Conservation (phyloP, 208 protist species). For the Phytomonas sp. region DNA sequence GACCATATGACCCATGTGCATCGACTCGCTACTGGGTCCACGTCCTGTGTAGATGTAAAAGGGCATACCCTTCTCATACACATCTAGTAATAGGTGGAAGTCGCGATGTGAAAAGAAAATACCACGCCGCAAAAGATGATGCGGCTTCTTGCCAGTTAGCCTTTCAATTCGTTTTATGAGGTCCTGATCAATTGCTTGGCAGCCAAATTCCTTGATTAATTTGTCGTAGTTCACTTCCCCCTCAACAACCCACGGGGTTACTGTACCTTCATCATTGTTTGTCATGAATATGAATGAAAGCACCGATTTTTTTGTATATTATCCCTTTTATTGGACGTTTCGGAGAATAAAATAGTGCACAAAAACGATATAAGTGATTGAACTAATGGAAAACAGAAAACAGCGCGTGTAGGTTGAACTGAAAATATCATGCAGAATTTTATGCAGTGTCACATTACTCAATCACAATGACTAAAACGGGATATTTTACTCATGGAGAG, state of each 20-base stretch:
- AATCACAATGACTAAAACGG: neutral
- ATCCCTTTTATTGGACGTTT: neutral
- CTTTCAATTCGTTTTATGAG: slow-evolving; percentile 85
- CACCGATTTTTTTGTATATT: neutral
- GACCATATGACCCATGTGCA: slow-evolving; percentile 99
- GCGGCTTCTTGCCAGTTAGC: slow-evolving; percentile 77
- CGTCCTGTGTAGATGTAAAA: slow-evolving; percentile 99
- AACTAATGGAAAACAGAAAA: neutral
- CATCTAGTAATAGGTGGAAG: slow-evolving; percentile 95
- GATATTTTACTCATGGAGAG: neutral
- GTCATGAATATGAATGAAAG: neutral
- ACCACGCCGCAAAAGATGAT: slow-evolving; percentile 87
- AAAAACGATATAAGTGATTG: neutral
- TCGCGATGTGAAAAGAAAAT: slow-evolving; percentile 99
- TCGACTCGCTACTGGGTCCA: slow-evolving; percentile 95
- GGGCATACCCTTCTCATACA: slow-evolving; percentile 92
- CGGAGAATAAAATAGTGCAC: neutral
- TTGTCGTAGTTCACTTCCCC: slow-evolving; percentile 93
- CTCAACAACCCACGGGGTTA: slow-evolving; percentile 91
- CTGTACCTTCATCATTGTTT: slow-evolving; percentile 25
- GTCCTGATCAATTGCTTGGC: slow-evolving; percentile 65
- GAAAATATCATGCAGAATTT: neutral
- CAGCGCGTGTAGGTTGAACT: neutral
- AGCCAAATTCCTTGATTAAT: slow-evolving; percentile 90
- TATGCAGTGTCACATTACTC: neutral